phyloP scores from a whole-genome alignment of 768 basidiomycete species.

The Russula sp. region DNA sequence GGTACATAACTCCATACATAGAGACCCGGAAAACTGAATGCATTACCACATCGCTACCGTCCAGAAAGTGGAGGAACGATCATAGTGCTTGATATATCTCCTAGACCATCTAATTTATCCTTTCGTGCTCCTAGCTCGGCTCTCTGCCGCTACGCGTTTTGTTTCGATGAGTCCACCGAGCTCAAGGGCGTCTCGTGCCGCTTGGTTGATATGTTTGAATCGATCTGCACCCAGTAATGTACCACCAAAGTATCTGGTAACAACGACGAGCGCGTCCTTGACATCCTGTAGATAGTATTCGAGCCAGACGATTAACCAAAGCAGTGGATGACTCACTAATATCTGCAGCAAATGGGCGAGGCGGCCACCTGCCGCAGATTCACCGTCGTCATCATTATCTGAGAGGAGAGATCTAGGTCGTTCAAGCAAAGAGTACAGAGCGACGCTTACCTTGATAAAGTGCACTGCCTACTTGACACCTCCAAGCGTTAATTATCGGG shows the following conservation, averaged over 20 bases:
- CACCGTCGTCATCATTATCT: conserved; percentile 97
- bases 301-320: not conserved
- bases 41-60: not conserved
- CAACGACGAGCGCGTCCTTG: conserved; percentile 82
- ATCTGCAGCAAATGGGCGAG: conserved; percentile 73
- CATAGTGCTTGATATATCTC: not conserved
- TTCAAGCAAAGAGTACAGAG: not conserved
- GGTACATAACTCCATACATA: not conserved
- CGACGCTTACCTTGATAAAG: conserved; percentile 35
- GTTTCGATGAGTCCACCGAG: conserved; percentile 78
- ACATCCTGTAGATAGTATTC: conserved; percentile 53
- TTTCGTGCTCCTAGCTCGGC: conserved; percentile 7
- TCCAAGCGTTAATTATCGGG: conserved; percentile 40
- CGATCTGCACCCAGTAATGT: conserved; percentile 86
- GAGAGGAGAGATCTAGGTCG: not conserved
- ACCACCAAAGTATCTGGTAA: conserved; percentile 93
- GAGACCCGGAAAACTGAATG: not conserved
- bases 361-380: conserved; percentile 87
- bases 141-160: conserved; percentile 1
- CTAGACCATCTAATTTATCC: not conserved
- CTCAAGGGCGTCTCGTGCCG: conserved; percentile 87
- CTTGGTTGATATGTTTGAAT: conserved; percentile 93
- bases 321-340: conserved; percentile 17
- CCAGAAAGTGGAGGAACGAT: not conserved
- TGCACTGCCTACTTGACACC: conserved; percentile 34